These are phyloP conservation scores for Enteropsectra breve DNA, from an alignment of 371 early-diverging fungal genomes.

Conservation along the genomic window DNA sequence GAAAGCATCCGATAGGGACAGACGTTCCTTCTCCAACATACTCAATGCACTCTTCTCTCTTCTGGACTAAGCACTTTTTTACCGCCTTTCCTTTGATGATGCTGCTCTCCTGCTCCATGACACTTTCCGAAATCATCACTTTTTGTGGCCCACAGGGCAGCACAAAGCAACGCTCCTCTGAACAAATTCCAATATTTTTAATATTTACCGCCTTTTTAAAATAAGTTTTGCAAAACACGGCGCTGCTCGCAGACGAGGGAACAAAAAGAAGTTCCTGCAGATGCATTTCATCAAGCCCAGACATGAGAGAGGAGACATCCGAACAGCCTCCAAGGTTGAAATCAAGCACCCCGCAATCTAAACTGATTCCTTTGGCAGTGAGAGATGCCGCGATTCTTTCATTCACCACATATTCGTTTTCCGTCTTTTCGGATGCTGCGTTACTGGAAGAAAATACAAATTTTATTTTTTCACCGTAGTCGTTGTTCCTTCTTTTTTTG, in stretches of 20 bases:
- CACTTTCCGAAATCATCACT: neutral
- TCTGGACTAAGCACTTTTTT: no score
- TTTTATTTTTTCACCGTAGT: neutral
- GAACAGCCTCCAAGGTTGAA: neutral
- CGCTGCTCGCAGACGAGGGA: neutral
- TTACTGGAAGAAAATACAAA: neutral
- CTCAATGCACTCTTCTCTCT: no score
- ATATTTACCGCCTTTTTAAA: neutral
- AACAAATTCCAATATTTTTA: neutral
- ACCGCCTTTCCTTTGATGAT: no score
- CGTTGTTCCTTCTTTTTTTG: neutral
- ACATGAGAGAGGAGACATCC: neutral
- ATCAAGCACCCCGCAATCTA: neutral
- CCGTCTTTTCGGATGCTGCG: neutral
- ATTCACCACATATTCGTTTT: neutral
- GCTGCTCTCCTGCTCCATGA: neutral
- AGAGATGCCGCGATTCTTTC: no score
- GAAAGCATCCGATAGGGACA: no score
- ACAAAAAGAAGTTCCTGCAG: neutral
- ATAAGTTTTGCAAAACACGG: neutral
- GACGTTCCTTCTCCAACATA: no score
- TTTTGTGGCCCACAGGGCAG: neutral
- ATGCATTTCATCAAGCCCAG: neutral
- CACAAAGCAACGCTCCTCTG: neutral
- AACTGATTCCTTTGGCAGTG: neutral